Evolutionary conservation across 2,329 filamentous ascomycete genomes (phyloP), one percentile per base, ranked within the genome.

Genomic region (Verticillium nonalfalfae): DNA sequence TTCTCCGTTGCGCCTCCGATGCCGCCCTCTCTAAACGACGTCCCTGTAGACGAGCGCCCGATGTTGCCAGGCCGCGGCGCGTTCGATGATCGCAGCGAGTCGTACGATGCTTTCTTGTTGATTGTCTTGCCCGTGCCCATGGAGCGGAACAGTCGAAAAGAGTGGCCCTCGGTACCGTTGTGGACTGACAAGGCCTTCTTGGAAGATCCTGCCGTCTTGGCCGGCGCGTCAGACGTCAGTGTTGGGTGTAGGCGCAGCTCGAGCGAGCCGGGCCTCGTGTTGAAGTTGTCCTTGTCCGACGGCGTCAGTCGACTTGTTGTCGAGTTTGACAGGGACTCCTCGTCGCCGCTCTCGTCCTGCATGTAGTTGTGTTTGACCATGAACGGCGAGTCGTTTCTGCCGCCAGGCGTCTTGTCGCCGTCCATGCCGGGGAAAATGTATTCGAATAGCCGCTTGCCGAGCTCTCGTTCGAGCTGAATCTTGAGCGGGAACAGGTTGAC

Each of bases 371-470:
- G 83, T 65, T 78, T 82, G 40, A 79, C 61, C 61, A 81, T 71
- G 74, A 88, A 86, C 0, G 88, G 86, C 6, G 87, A 87, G 60
- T 86, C 85, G 39, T 81, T 82, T 62, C 83, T 84, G 36, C 76
- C 75, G 57, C 78, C 78, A 9, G 64, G 63, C 4, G 67, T 64
- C 60, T 76, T 78, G 75, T 73, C 88, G n/a, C 73, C 78, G 21
- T 89, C 88, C 67, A 91, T 85, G 11, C 90, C 91, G 0, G 95
- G 96, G 79, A 99, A 99, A 68, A 99, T 92, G 75, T 99, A 99
- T 76, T 97, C 93, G 67, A 99, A 97, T 1, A 99, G 80, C 67
- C 90, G 92, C 77, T 96, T 94, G 55, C 93, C 94, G 57, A 97
- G 88, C 68, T 98, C 93, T 39, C 88, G 89, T 75, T 99, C 95